These are phyloP conservation scores for Penicillium parvum DNA, from an alignment of 495 filamentous ascomycete genomes.

Conservation along the genomic window DNA sequence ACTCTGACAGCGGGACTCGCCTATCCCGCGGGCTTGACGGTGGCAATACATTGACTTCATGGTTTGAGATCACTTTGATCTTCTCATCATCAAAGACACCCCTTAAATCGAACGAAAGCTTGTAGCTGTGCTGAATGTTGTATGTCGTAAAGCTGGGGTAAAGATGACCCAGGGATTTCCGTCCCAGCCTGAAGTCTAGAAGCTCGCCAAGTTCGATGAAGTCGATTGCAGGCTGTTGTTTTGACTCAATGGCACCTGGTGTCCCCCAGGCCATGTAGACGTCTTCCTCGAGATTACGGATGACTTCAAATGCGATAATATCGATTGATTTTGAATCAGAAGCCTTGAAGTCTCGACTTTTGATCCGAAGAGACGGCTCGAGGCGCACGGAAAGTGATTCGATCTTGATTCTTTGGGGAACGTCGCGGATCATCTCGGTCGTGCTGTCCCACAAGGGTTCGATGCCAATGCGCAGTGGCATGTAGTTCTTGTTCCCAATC, in stretches of 20 bases:
- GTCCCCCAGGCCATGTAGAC: background rate
- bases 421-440: background rate
- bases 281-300: background rate
- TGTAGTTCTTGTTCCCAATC: background rate
- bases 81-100: background rate
- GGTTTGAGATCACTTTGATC: background rate
- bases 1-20: background rate
- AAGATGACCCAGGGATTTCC: background rate
- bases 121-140: background rate
- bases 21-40: background rate
- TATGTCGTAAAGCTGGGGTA: background rate
- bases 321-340: background rate
- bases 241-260: background rate
- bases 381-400: background rate
- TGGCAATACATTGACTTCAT: background rate
- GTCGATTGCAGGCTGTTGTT: background rate
- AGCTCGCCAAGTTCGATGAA: background rate
- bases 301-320: background rate
- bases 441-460: background rate
- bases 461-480: background rate
- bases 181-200: background rate
- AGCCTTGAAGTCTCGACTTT: background rate
- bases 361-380: background rate
- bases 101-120: background rate
- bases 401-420: background rate